A percentile compares a stretch with the other conserved stretches of the same genome.
Conservation (phyloP, 257 asterid species). For the Nicotiana otophora region DNA sequence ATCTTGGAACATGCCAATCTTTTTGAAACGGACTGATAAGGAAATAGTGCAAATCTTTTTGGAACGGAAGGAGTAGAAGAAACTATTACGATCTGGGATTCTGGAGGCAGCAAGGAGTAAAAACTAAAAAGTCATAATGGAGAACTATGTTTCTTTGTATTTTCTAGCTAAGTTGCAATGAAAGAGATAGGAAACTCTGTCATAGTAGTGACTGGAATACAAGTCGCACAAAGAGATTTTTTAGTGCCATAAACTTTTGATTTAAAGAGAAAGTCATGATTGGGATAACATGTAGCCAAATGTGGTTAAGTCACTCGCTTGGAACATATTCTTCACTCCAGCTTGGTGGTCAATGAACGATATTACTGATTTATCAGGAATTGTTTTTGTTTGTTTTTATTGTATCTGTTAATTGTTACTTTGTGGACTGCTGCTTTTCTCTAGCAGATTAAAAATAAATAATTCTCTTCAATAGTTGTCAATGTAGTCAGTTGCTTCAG, state of each 20-base stretch:
- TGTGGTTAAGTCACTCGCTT: background rate
- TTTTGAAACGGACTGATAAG: no score
- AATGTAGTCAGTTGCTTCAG: background rate
- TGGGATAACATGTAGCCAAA: background rate
- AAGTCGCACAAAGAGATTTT: background rate
- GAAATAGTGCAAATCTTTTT: no score
- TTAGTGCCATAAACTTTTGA: background rate
- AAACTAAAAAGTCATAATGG: background rate
- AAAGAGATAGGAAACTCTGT: background rate
- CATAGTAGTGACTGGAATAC: background rate
- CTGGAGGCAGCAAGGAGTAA: background rate
- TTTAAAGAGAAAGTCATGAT: background rate
- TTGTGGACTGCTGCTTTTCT: background rate
- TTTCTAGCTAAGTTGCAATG: background rate
- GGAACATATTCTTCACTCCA: background rate
- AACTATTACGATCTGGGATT: background rate
- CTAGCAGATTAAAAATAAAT: conserved; percentile 3
- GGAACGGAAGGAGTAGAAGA: background rate
- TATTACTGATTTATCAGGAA: background rate
- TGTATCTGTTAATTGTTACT: background rate
- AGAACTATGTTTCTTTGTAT: background rate
- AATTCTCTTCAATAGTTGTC: conserved; percentile 1
- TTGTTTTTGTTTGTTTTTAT: background rate
- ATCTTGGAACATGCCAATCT: no score
- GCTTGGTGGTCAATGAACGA: background rate